phyloP scores from a whole-genome alignment of 208 protist genomes.

The Leishmania tropica region DNA sequence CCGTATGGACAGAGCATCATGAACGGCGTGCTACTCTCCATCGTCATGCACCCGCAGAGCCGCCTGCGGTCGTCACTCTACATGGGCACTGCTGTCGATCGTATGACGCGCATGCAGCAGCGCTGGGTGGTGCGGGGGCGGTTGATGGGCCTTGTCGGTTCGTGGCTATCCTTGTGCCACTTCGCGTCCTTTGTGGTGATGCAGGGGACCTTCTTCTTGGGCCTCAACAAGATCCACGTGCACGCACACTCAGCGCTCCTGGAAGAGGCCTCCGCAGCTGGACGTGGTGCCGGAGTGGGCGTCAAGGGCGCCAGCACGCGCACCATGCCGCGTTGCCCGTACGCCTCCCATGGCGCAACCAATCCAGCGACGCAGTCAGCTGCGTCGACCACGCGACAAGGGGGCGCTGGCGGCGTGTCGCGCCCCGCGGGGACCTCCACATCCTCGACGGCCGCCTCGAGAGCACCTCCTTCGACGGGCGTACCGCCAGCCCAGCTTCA shows the following conservation, averaged over 20 bases:
- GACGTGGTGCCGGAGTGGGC: not conserved
- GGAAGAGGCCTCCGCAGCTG: not conserved
- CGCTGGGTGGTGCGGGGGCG: conserved; percentile 37
- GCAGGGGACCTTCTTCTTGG: conserved; percentile 54
- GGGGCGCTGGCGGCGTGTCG: not conserved
- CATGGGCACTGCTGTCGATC: conserved; percentile 36
- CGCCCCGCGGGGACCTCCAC: not conserved
- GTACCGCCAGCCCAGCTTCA: not conserved
- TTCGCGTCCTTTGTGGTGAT: conserved; percentile 58
- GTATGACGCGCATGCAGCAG: conserved; percentile 42
- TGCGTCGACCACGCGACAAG: not conserved
- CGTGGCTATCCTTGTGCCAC: conserved; percentile 40
- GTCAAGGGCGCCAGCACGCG: not conserved
- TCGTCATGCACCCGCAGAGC: conserved; percentile 62
- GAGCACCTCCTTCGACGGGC: not conserved
- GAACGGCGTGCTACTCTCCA: conserved; percentile 58
- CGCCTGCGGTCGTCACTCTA: conserved; percentile 37
- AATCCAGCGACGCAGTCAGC: not conserved
- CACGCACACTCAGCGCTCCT: conserved; percentile 5
- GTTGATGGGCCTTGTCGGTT: conserved; percentile 41
- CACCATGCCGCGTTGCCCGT: not conserved
- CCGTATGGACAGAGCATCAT: conserved; percentile 64
- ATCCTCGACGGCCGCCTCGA: not conserved
- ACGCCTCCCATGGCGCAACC: not conserved
- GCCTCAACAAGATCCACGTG: conserved; percentile 58